Evolutionary conservation across 306 rosid genomes (phyloP).

Genomic region (Prunus mume): DNA sequence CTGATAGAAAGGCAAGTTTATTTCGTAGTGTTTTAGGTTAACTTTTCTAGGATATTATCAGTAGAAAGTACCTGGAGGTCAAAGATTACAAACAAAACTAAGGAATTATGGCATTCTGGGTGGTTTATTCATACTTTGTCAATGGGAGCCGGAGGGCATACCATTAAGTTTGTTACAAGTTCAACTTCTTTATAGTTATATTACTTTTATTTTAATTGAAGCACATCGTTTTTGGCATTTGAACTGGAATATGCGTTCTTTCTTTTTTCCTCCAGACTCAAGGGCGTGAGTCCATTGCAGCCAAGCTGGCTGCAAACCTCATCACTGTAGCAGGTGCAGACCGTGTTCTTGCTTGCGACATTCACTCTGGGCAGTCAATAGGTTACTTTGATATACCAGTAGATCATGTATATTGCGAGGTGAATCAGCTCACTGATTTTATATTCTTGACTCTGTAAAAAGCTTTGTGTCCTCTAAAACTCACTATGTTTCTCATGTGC

Average conservation of each 20-base stretch:
- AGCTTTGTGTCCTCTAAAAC: constrained; percentile 27
- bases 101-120: neutral
- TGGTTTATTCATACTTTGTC: neutral
- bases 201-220: neutral
- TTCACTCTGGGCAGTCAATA: constrained; percentile 98
- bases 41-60: neutral
- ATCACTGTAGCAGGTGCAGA: constrained; percentile 96
- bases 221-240: neutral
- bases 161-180: neutral
- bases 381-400: constrained; percentile 99
- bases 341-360: constrained; percentile 97
- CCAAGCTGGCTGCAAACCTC: constrained; percentile 91
- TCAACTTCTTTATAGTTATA: neutral
- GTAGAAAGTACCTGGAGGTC: neutral
- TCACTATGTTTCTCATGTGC: constrained; percentile 30
- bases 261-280: constrained; percentile 48
- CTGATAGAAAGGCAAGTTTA: constrained; percentile 85
- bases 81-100: neutral
- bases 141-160: too few species aligned
- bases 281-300: constrained; percentile 99
- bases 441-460: constrained; percentile 12
- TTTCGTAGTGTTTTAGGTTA: neutral
- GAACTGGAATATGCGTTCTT: neutral
- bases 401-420: constrained; percentile 93
- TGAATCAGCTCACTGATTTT: constrained; percentile 29